Percentiles rank a stretch among this genome's conserved stretches.
These are phyloP conservation scores for Tricholoma hemisulphureum DNA, from an alignment of 768 basidiomycete species.

Conservation along the genomic window DNA sequence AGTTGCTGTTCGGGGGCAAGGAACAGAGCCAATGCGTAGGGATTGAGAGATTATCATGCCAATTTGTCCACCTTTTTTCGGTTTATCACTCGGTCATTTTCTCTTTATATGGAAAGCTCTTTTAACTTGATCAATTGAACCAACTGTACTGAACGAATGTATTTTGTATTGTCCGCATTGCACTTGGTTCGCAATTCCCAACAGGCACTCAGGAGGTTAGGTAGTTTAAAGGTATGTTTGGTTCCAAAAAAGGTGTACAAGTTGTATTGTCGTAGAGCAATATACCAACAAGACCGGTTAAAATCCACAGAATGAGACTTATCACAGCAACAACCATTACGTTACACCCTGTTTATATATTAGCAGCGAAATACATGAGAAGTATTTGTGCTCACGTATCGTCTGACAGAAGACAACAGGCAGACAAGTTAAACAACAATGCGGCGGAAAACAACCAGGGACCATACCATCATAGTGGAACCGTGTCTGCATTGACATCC, in stretches of 20 bases:
- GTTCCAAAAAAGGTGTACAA: not conserved
- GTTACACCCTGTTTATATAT: conserved; percentile 1
- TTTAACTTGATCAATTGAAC: not conserved
- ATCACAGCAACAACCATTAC: not conserved
- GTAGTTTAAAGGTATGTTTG: not conserved
- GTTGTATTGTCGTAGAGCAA: not conserved
- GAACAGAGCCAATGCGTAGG: not conserved
- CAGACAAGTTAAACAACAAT: conserved; percentile 11
- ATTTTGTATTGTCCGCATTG: not conserved
- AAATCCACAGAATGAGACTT: not conserved
- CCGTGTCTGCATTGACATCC: conserved; percentile 49
- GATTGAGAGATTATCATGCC: not conserved
- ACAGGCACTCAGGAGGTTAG: not conserved
- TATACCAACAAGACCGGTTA: not conserved
- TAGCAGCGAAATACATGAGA: not conserved
- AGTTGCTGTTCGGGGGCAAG: conserved; percentile 32
- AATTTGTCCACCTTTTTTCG: not conserved
- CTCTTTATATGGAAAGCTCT: not conserved
- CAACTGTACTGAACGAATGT: not conserved
- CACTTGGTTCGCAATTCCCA: not conserved
- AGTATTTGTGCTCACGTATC: conserved; percentile 50
- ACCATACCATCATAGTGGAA: conserved; percentile 78
- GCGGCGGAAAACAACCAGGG: not conserved
- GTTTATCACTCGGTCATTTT: not conserved
- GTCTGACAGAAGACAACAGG: conserved; percentile 36